These are phyloP conservation scores for Linnemannia hyalina DNA, from an alignment of 192 early-diverging fungal genomes.

Conservation along the genomic window DNA sequence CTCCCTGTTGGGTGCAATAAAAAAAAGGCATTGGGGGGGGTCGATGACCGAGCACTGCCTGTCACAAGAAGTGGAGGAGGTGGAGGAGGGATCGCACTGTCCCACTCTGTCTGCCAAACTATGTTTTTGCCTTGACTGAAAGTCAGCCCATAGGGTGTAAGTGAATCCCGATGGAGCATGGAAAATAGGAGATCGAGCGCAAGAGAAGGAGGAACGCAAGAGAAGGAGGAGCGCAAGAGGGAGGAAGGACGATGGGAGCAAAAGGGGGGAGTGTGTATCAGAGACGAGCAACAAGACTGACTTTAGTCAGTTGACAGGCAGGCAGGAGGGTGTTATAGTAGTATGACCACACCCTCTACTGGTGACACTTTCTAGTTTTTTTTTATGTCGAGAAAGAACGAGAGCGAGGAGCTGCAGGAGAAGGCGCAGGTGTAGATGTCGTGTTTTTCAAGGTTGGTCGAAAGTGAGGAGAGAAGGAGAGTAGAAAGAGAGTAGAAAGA, in stretches of 20 bases:
- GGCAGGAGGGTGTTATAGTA: not conserved
- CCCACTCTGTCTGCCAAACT: not conserved
- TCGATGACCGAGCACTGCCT: not conserved
- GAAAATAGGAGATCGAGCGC: not conserved
- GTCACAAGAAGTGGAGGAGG: not conserved
- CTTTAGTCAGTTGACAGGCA: not conserved
- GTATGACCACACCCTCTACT: not conserved
- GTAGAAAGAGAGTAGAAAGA: not conserved
- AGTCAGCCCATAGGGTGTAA: not conserved
- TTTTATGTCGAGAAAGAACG: not conserved
- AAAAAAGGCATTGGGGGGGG: too few relatives aligned
- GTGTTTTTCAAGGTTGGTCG: not conserved
- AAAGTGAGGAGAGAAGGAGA: not conserved
- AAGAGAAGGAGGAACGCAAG: not conserved
- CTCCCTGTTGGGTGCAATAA: not conserved
- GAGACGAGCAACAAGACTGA: not conserved
- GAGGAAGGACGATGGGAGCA: not conserved
- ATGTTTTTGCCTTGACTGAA: not conserved
- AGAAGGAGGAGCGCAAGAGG: not conserved
- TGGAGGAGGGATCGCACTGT: not conserved
- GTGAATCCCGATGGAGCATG: not conserved
- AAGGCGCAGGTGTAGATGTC: not conserved
- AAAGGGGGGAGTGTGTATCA: not conserved
- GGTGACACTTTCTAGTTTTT: not conserved
- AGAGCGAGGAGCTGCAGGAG: not conserved